These are phyloP conservation scores for Globisporangium apiculatum DNA, from an alignment of 352 stramenopile genomes.

Conservation along the genomic window DNA sequence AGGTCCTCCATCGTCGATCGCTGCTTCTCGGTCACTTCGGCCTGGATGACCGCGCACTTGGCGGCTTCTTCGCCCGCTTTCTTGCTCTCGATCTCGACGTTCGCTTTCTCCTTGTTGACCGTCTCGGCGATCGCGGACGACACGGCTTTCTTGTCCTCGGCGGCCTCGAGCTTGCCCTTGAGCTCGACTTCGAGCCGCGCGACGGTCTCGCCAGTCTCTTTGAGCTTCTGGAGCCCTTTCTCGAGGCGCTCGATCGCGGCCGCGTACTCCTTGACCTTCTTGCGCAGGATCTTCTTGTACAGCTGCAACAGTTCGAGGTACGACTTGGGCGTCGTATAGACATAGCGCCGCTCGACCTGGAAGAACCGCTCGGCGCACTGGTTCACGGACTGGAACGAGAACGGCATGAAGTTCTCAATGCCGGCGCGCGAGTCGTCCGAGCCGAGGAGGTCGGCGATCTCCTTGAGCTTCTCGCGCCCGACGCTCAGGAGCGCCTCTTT, in stretches of 20 bases:
- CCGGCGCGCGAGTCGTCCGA: conserved; percentile 66
- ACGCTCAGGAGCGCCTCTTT: conserved; percentile 91
- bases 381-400: conserved; percentile 93
- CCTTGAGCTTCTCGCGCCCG: conserved; percentile 81
- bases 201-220: conserved; percentile 91
- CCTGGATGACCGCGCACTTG: conserved; percentile 92
- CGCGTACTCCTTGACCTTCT: conserved; percentile 88
- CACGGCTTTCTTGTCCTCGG: conserved; percentile 93
- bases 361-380: conserved; percentile 87
- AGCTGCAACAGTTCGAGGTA: conserved; percentile 93
- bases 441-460: conserved; percentile 80
- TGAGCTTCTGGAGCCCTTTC: conserved; percentile 91
- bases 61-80: conserved; percentile 90
- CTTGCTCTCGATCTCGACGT: conserved; percentile 93
- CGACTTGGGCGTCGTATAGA: conserved; percentile 96
- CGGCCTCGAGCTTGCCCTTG: conserved; percentile 93
- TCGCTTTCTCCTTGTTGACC: conserved; percentile 94
- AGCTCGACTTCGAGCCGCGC: conserved; percentile 91
- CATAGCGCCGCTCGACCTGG: conserved; percentile 84
- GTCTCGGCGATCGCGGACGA: conserved; percentile 92
- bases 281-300: conserved; percentile 91
- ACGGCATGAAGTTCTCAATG: conserved; percentile 95
- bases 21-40: conserved; percentile 92
- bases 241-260: conserved; percentile 88
- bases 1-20: conserved; percentile 86